Percentiles rank a stretch among this genome's conserved stretches.
phyloP scores from a whole-genome alignment of 495 filamentous ascomycete species.

The Daldinia caldariorum region DNA sequence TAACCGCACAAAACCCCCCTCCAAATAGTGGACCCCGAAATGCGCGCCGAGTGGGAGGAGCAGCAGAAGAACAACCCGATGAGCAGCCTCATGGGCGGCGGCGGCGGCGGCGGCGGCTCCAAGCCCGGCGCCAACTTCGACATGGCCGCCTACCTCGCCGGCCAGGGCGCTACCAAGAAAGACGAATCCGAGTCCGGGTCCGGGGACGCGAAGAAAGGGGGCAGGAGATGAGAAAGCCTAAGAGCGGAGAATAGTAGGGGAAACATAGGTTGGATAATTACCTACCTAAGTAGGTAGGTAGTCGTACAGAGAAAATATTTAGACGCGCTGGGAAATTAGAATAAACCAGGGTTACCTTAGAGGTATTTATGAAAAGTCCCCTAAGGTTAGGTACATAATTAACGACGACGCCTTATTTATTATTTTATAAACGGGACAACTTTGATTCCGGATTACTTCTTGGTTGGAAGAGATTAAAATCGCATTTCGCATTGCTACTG shows the following conservation, averaged over 20 bases:
- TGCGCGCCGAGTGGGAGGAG: conserved; percentile 89
- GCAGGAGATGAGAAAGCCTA: conserved; percentile 46
- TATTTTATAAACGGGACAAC: background rate
- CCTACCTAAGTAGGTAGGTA: background rate
- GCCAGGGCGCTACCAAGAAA: conserved; percentile 48
- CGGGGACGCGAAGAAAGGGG: conserved; percentile 43
- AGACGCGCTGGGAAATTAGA: background rate
- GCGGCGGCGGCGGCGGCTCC: conserved; percentile 57
- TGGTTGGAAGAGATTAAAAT: background rate
- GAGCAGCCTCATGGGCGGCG: conserved; percentile 58
- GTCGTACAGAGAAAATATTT: background rate
- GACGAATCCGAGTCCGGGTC: conserved; percentile 46
- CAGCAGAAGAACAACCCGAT: conserved; percentile 80
- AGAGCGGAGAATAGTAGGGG: background rate
- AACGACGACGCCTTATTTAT: background rate
- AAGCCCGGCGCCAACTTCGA: conserved; percentile 71
- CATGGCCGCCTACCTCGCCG: conserved; percentile 84
- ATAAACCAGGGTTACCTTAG: background rate
- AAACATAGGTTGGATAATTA: too few relatives aligned
- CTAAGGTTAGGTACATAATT: too few relatives aligned
- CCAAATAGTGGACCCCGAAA: conserved; percentile 90
- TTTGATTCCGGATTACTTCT: background rate
- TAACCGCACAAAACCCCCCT: background rate
- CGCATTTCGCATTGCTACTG: background rate
- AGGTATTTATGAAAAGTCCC: background rate